A percentile compares a stretch with the other conserved stretches of the same genome.
These are phyloP conservation scores for Pythium folliculosum DNA, from an alignment of 352 stramenopile species.

Conservation along the genomic window DNA sequence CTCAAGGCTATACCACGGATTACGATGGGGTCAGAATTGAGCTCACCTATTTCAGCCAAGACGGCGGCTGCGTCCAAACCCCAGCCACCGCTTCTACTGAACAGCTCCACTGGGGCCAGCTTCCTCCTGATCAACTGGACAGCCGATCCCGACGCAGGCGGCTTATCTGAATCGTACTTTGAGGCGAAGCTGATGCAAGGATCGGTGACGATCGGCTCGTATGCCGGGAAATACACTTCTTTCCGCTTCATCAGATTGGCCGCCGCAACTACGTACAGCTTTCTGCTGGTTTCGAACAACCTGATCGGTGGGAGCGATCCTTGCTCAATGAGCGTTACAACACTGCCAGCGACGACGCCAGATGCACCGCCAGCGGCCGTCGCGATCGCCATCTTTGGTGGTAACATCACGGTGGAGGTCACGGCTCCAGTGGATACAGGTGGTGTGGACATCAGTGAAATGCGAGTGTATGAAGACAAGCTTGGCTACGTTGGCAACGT, in stretches of 20 bases:
- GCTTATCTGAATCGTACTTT: conserved; percentile 38
- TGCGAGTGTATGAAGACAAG: conserved; percentile 47
- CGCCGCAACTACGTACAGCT: conserved; percentile 35
- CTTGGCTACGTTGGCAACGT: conserved; percentile 31
- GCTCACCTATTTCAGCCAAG: conserved; percentile 31
- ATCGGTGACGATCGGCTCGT: conserved; percentile 22
- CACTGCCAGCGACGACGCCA: conserved; percentile 25
- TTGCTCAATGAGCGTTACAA: conserved; percentile 29
- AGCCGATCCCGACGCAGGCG: conserved; percentile 45
- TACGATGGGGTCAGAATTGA: conserved; percentile 44
- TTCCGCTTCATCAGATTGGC: conserved; percentile 44
- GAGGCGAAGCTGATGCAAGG: conserved; percentile 36
- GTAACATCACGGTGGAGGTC: conserved; percentile 62
- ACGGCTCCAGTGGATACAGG: conserved; percentile 41
- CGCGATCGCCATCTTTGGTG: conserved; percentile 45
- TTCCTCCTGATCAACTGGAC: conserved; percentile 44
- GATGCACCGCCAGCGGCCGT: conserved; percentile 32
- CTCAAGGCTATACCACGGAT: conserved; percentile 43
- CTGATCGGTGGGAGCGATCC: conserved; percentile 34
- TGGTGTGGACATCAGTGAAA: conserved; percentile 33
- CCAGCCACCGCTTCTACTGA: conserved; percentile 24
- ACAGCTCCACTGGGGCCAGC: conserved; percentile 30
- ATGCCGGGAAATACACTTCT: conserved; percentile 19
- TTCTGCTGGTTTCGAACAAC: conserved; percentile 40
- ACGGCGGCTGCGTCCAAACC: conserved; percentile 44